Base-by-base conservation (phyloP, 2,329 filamentous ascomycete species). In the Coleophoma crateriformis region DNA sequence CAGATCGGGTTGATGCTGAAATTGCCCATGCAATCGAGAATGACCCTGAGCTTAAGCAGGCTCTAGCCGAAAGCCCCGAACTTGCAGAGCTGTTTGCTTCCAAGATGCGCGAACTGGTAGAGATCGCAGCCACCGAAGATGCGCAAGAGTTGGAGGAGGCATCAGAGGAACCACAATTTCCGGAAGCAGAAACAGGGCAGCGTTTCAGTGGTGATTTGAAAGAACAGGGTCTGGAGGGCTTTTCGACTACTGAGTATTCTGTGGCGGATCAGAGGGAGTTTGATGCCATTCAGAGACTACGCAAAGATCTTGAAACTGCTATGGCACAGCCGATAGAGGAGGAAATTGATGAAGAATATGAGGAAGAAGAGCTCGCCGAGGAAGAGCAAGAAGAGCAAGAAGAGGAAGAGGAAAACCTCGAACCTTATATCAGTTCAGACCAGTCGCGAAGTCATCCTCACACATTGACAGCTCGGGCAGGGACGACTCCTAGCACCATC, bases 391-490 rank as follows among this genome's bases (percentile, higher is more conserved):
- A 57, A 12, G 57, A 58, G 6, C 57, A 60, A n/a, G 56, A 60
- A 11, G 57, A 54, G 5, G 54, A 58, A 6, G 57, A 60, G 12
- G 52, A 61, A 7, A 58, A 59, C n/a, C 17, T 48, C 8, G 55
- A 60, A 42, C 50, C 50, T 41, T 59, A 59, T 44, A 52, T 61
- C 14, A 60, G 61, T 38, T 60, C 58, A 4, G 64, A 72, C 20
- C 69, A 71, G 7, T 66, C 73, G 45, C 81, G 88, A 15, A 75
- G 84, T 17, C 94, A 97, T 67, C 83, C 85, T 3, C 74, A 89
- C 50, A 95, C 90, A 0, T 66, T 77, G 2, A 74, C 82, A 39
- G 90, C 88, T n/a, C 82, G 84, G 54, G 95, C 86, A 64, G 77
- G 81, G 45, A 89, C 88, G 1, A 77, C 74, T 19, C 88, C 91